phyloP scores from a whole-genome alignment of 495 filamentous ascomycete species.

The Podospora bellae-mahoneyi region DNA sequence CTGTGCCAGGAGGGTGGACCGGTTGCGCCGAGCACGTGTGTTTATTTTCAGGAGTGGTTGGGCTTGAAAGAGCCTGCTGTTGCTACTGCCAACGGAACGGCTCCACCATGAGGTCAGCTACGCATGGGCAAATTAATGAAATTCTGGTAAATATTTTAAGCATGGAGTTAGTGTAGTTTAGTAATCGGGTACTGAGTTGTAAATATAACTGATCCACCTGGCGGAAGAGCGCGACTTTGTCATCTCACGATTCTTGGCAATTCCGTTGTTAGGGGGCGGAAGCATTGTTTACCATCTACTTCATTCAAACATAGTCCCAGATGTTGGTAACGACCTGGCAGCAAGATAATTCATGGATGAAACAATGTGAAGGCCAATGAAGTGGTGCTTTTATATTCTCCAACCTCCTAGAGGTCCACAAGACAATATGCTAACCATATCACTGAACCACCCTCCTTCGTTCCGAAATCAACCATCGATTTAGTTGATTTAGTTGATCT shows the following conservation, averaged over 20 bases:
- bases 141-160: neutral
- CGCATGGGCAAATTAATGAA: neutral
- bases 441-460: neutral
- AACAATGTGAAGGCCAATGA: neutral
- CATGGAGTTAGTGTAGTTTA: neutral
- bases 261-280: too few species aligned
- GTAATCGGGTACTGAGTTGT: neutral
- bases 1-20: conserved; percentile 84
- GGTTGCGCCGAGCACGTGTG: conserved; percentile 83
- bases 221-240: neutral
- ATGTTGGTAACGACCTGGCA: neutral
- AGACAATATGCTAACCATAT: neutral
- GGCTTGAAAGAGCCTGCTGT: conserved; percentile 29
- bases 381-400: neutral
- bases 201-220: neutral
- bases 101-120: neutral
- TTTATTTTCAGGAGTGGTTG: conserved; percentile 86
- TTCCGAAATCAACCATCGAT: neutral
- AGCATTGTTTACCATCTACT: too few species aligned
- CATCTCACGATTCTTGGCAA: neutral
- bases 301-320: too few species aligned
- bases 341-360: neutral
- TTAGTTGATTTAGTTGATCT: conserved; percentile 31
- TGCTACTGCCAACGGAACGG: neutral
- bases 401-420: neutral